Conservation (phyloP, 805 yeast species). For the Crinitomyces ghanaensis region DNA sequence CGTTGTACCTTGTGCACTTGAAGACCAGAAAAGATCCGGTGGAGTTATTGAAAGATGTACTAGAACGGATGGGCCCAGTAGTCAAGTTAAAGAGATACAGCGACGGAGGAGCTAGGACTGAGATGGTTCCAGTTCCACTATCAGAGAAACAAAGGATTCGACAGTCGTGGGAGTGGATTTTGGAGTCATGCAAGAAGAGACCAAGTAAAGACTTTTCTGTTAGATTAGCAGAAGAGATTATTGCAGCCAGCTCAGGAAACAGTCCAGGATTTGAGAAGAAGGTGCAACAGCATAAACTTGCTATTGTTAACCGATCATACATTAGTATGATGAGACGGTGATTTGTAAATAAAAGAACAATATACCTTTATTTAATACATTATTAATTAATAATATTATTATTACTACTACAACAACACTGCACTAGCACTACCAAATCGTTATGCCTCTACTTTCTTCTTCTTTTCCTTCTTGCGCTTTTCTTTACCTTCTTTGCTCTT, state of each 20-base stretch:
- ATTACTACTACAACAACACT: too few species aligned
- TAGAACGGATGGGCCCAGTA: constrained; percentile 78
- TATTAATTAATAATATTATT: too few species aligned
- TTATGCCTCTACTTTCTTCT: too few species aligned
- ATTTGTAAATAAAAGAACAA: constrained; percentile 1
- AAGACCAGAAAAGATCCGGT: constrained; percentile 73
- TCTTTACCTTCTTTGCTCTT: not conserved
- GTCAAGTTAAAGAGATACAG: constrained; percentile 64
- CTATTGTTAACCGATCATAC: constrained; percentile 81
- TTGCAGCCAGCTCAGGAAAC: constrained; percentile 65
- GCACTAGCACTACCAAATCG: too few species aligned
- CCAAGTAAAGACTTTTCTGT: constrained; percentile 74
- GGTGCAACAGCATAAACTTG: constrained; percentile 71
- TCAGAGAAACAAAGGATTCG: constrained; percentile 73
- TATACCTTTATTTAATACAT: not conserved
- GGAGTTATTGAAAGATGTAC: constrained; percentile 53
- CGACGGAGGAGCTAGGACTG: constrained; percentile 78
- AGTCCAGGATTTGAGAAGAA: constrained; percentile 78
- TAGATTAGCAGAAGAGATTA: constrained; percentile 80
- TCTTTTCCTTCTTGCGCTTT: not conserved
- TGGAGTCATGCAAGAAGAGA: constrained; percentile 73
- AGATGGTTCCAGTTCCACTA: constrained; percentile 72
- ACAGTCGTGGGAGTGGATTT: constrained; percentile 82
- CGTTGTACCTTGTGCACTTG: constrained; percentile 68
- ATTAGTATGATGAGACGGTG: constrained; percentile 28